Evolutionary conservation across 495 filamentous ascomycete species (phyloP), one percentile per base, ranked within the genome.

Genomic region (Hyaloscypha finlandica): DNA sequence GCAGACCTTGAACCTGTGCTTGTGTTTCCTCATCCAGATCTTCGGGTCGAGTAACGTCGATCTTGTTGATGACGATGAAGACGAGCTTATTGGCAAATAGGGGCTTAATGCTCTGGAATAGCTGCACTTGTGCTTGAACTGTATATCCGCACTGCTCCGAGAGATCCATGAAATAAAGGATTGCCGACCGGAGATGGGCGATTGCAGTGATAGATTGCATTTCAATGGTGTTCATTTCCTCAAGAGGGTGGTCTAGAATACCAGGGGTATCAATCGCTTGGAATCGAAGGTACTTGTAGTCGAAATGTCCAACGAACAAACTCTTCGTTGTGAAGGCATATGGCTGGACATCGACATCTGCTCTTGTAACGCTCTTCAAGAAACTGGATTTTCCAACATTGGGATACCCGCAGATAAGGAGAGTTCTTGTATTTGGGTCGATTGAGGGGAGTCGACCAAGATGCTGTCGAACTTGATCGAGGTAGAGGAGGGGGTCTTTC

Each of bases 211-310:
- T 97, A 19, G 90, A 93, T 77, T 93, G 95, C 94, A 98, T 97
- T 78, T 99, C 96, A 76, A 99, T 99, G 11, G 95, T 97, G 80
- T 98, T 99, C 95, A 99, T 99, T 81, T 99, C 95, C 79, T 98
- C 96, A 11, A 99, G 85, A 16, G 95, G 96, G 76, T 99, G 96
- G 74, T 99, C 95, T 64, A 98, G 83, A 75, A 99, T 97, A 78
- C 95, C 95, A 14, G 94, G 94, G 30, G 83, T 85, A 71, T 84
- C 70, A 85, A 97, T 85, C 86, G 92, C 77, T 77, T 95, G 92
- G 81, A 96, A 97, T 57, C 93, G 89, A 56, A 97, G 84, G 80
- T 97, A 98, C 77, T 96, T 97, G 84, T 97, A 99, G 81, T 99
- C 95, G 73, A 98, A 97, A 77, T 99, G 95, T 54, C 95, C 95